Percentiles rank a stretch among this genome's conserved stretches.
These are phyloP conservation scores for Rubus idaeus DNA, from an alignment of 306 rosid genomes.

Conservation along the genomic window DNA sequence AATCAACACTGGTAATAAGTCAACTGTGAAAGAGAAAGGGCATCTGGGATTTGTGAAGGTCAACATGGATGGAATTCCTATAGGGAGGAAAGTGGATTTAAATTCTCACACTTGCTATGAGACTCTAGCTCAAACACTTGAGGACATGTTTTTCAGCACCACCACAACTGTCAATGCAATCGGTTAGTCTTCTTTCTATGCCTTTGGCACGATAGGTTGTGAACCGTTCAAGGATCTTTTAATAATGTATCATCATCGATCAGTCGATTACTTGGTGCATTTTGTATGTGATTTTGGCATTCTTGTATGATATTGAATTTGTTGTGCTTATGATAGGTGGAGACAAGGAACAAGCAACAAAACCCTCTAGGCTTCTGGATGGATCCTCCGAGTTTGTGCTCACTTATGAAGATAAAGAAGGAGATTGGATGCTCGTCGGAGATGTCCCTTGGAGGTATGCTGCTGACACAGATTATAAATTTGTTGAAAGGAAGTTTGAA, in stretches of 20 bases:
- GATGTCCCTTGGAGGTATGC: constrained; percentile 77
- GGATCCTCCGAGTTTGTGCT: constrained; percentile 71
- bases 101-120: constrained; percentile 67
- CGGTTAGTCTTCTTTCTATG: constrained; percentile 31
- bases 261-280: background rate
- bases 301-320: constrained; percentile 6
- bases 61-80: constrained; percentile 59
- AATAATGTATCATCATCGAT: background rate
- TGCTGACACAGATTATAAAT: background rate
- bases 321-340: constrained; percentile 25
- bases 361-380: constrained; percentile 56
- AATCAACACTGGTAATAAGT: constrained; percentile 23
- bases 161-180: constrained; percentile 24
- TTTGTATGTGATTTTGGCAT: background rate
- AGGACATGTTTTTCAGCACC: constrained; percentile 62
- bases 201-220: background rate
- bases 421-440: constrained; percentile 80
- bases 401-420: constrained; percentile 71
- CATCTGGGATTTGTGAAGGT: constrained; percentile 64
- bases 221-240: too few relatives aligned
- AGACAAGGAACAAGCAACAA: constrained; percentile 37
- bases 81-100: constrained; percentile 67
- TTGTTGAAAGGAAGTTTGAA: background rate
- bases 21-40: constrained; percentile 37
- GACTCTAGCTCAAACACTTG: constrained; percentile 55